Evolutionary conservation across 208 protist species (phyloP).

Genomic region (Acanthamoeba castellanii): DNA sequence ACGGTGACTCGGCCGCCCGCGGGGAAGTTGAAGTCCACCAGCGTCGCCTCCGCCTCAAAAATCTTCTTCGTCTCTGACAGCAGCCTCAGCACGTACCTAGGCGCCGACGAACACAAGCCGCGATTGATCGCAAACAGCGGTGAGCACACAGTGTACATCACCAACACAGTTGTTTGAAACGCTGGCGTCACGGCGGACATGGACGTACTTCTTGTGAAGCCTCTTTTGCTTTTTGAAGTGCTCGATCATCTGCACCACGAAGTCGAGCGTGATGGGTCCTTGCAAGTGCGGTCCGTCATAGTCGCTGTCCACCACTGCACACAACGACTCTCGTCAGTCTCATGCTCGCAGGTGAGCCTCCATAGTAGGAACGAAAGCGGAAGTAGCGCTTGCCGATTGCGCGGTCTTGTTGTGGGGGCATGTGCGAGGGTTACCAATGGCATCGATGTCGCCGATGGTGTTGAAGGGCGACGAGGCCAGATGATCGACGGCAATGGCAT

Average conservation of each 20-base stretch:
- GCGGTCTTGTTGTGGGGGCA: too few species aligned
- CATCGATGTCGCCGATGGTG: conserved; percentile 74
- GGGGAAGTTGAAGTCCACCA: conserved; percentile 89
- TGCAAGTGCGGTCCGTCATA: conserved; percentile 84
- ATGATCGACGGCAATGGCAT: conserved; percentile 94
- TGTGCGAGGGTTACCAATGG: conserved; percentile 47
- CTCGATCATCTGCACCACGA: conserved; percentile 86
- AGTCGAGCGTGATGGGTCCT: conserved; percentile 86
- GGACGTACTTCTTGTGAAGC: conserved; percentile 86
- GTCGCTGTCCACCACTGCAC: conserved; percentile 75
- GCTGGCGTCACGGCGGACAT: neutral
- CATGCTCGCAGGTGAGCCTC: too few species aligned
- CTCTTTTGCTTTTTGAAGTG: conserved; percentile 86
- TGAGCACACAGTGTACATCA: neutral
- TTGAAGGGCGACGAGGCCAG: conserved; percentile 46
- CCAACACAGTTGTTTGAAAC: neutral
- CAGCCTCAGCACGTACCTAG: conserved; percentile 83
- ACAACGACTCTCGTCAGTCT: neutral
- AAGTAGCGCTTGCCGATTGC: neutral
- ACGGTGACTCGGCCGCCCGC: conserved; percentile 93
- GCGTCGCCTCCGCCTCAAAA: conserved; percentile 74
- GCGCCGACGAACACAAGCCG: neutral
- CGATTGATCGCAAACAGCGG: neutral
- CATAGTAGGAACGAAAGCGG: neutral
- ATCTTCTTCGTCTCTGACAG: conserved; percentile 81